These are phyloP conservation scores for Nyctanthes arbortristis DNA, from an alignment of 257 asterid species.

Conservation along the genomic window DNA sequence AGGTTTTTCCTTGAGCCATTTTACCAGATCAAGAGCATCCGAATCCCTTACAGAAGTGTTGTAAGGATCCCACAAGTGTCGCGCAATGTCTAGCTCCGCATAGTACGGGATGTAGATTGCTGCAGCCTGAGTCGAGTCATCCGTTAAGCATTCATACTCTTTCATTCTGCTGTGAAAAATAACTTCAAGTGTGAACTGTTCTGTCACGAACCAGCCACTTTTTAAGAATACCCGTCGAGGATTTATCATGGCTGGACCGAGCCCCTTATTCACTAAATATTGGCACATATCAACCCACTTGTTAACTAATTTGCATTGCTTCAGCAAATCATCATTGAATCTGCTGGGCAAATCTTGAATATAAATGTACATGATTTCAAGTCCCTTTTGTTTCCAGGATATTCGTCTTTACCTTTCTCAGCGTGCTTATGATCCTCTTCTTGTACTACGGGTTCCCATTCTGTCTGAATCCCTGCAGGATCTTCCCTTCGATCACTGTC, in stretches of 20 bases:
- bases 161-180: slow-evolving; percentile 75
- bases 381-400: not conserved
- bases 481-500: slow-evolving; percentile 22
- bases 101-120: slow-evolving; percentile 77
- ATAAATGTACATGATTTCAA: slow-evolving; percentile 45
- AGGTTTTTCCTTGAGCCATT: slow-evolving; percentile 43
- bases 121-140: slow-evolving; percentile 55
- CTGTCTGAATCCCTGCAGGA: slow-evolving; percentile 31
- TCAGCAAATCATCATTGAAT: slow-evolving; percentile 53
- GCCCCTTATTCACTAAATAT: slow-evolving; percentile 58
- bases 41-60: slow-evolving; percentile 42
- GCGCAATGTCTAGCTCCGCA: slow-evolving; percentile 65
- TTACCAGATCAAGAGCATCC: slow-evolving; percentile 34
- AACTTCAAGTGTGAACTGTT: slow-evolving; percentile 72
- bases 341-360: slow-evolving; percentile 54
- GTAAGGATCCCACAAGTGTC: slow-evolving; percentile 49
- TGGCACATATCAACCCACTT: slow-evolving; percentile 78
- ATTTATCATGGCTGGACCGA: slow-evolving; percentile 60
- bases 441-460: slow-evolving; percentile 35
- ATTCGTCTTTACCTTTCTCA: not conserved
- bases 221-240: slow-evolving; percentile 44
- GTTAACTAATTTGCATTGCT: slow-evolving; percentile 50
- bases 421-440: slow-evolving; percentile 9
- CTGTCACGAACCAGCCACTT: slow-evolving; percentile 66
- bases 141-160: slow-evolving; percentile 69